These are phyloP conservation scores for Chlorella sp. DNA, from an alignment of 139 green algal species.

Conservation along the genomic window DNA sequence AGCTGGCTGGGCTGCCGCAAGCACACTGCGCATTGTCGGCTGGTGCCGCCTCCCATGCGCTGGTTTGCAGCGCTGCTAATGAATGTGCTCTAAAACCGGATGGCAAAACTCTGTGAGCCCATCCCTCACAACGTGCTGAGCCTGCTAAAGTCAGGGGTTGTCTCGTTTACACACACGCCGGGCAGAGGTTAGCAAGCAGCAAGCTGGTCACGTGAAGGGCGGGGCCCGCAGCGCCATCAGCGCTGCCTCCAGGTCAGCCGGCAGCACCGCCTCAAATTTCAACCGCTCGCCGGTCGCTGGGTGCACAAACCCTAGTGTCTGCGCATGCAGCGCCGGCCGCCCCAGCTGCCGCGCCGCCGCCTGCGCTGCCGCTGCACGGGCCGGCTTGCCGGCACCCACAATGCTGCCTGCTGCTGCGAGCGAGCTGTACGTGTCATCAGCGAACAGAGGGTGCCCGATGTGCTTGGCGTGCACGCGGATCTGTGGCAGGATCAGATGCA, in stretches of 20 bases:
- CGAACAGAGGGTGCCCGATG: conserved; percentile 87
- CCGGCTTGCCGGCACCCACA: conserved; percentile 19
- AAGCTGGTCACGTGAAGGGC: conserved; percentile 7
- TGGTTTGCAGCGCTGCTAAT: no score
- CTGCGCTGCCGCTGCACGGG: conserved; percentile 9
- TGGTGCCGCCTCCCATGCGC: no score
- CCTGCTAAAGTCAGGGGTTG: no score
- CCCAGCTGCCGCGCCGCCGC: conserved; percentile 47
- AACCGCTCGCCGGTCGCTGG: conserved; percentile 64
- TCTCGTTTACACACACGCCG: no score
- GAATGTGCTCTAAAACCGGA: no score
- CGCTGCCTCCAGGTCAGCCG: conserved; percentile 64
- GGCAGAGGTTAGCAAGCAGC: no score
- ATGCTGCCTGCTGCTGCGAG: conserved; percentile 20
- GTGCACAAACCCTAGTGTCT: conserved; percentile 82
- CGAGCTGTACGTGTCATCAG: conserved; percentile 85
- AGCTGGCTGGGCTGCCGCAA: no score
- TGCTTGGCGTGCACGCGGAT: conserved; percentile 91
- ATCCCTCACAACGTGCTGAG: no score
- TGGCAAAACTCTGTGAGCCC: no score
- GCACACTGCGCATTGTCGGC: no score
- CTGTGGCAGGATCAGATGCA: conserved; percentile 41
- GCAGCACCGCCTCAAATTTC: conserved; percentile 69
- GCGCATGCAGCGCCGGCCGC: conserved; percentile 85
- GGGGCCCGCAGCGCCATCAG: conserved; percentile 25